A percentile compares a stretch with the other conserved stretches of the same genome.
Conservation (phyloP, 352 stramenopile species). For the Pythium utonaiense region DNA sequence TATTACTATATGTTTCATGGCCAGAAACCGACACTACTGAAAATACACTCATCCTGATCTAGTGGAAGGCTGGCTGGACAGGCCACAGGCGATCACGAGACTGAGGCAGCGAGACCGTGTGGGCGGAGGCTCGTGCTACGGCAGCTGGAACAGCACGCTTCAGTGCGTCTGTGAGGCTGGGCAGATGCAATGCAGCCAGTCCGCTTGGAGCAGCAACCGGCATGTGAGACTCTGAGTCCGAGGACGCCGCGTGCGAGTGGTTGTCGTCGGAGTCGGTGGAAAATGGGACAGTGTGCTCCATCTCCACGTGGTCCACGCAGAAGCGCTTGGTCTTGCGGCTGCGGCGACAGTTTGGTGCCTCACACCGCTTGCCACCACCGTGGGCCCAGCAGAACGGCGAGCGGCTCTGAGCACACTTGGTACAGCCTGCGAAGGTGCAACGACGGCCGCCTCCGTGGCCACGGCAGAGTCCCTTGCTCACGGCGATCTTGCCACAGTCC, state of each 20-base stretch:
- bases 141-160: constrained; percentile 19
- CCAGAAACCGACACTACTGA: neutral
- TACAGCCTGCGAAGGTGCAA: constrained; percentile 60
- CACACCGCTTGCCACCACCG: constrained; percentile 68
- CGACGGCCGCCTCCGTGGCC: constrained; percentile 66
- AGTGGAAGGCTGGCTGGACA: neutral
- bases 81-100: constrained; percentile 24
- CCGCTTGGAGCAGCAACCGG: constrained; percentile 9
- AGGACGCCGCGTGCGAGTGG: constrained; percentile 26
- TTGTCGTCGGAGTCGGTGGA: constrained; percentile 49
- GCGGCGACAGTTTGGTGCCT: constrained; percentile 56
- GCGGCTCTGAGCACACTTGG: constrained; percentile 72
- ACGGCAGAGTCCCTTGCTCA: constrained; percentile 68
- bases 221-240: constrained; percentile 28
- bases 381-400: constrained; percentile 75
- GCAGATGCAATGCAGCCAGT: constrained; percentile 13
- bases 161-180: constrained; percentile 24
- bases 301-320: constrained; percentile 72
- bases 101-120: constrained; percentile 22
- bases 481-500: constrained; percentile 70
- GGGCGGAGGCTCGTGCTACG: constrained; percentile 7
- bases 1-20: neutral
- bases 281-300: constrained; percentile 41
- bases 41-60: neutral
- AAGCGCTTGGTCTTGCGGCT: constrained; percentile 76